phyloP scores from a whole-genome alignment of 306 rosid genomes.

The Crataegus laevigata region DNA sequence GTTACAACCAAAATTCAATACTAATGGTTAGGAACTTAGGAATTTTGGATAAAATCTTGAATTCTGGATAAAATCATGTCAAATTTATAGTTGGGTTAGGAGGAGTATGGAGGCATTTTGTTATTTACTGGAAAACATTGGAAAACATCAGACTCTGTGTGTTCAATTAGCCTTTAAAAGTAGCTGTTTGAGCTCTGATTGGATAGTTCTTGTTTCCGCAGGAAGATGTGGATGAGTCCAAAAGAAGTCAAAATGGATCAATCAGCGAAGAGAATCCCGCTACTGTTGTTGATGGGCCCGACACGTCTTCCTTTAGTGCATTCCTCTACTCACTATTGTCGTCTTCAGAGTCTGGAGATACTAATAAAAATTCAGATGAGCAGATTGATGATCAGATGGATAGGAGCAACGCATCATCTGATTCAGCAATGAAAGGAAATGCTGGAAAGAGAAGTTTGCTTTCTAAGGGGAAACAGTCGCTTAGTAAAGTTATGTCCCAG shows the following conservation, averaged over 20 bases:
- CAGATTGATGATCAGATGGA: conserved; percentile 31
- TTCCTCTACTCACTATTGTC: conserved; percentile 69
- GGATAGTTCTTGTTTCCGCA: conserved; percentile 15
- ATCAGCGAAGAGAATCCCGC: conserved; percentile 33
- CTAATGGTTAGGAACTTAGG: background rate
- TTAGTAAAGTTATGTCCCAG: conserved; percentile 48
- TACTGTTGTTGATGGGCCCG: conserved; percentile 66
- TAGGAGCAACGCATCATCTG: conserved; percentile 18
- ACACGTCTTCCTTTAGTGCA: conserved; percentile 84
- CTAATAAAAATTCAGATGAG: conserved; percentile 23
- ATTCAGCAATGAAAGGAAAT: conserved; percentile 39
- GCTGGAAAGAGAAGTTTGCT: conserved; percentile 54
- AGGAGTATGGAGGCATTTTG: background rate
- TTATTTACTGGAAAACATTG: background rate
- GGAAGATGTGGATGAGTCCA: conserved; percentile 47
- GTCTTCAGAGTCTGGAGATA: conserved; percentile 44
- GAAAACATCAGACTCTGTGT: background rate
- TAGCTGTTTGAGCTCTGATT: background rate
- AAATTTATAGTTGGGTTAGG: background rate
- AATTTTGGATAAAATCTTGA: too few species aligned
- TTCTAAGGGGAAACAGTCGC: conserved; percentile 65
- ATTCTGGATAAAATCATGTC: background rate
- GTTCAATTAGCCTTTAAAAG: background rate
- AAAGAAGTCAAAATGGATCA: conserved; percentile 31
- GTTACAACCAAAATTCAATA: background rate